Percentiles rank a stretch among this genome's conserved stretches.
These are phyloP conservation scores for Podospora pseudocomata DNA, from an alignment of 495 filamentous ascomycete species.

Conservation along the genomic window DNA sequence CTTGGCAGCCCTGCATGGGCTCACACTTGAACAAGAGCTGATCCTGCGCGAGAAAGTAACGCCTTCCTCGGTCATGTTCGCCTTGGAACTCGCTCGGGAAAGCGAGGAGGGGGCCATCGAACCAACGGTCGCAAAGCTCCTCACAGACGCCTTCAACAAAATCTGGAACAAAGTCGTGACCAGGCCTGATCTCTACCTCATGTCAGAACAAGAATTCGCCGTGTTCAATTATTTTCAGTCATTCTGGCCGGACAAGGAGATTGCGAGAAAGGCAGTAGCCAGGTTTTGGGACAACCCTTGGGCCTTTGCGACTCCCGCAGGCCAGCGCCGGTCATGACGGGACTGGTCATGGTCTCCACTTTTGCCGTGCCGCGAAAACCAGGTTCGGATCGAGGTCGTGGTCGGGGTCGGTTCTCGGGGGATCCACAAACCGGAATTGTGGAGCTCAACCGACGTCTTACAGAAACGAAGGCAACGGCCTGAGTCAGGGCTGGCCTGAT, in stretches of 20 bases:
- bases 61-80: slow-evolving; percentile 36
- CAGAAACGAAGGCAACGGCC: neutral
- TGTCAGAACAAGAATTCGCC: slow-evolving; percentile 67
- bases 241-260: slow-evolving; percentile 47
- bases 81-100: slow-evolving; percentile 66
- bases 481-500: neutral
- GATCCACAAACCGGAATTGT: neutral
- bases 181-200: slow-evolving; percentile 59
- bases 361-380: neutral
- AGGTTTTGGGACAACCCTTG: slow-evolving; percentile 46
- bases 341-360: neutral
- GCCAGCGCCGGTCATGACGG: neutral
- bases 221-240: slow-evolving; percentile 73
- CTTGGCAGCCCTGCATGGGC: neutral
- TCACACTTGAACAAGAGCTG: neutral
- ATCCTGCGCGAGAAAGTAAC: neutral
- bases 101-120: slow-evolving; percentile 56
- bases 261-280: slow-evolving; percentile 43
- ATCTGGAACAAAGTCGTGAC: slow-evolving; percentile 61
- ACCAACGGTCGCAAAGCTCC: slow-evolving; percentile 45
- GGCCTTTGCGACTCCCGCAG: neutral
- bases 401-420: no score
- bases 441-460: neutral
- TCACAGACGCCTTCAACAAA: slow-evolving; percentile 54
- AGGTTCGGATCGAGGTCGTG: neutral